Base-by-base conservation (phyloP, 331 rosid genomes). In the Rosa hybrid region DNA sequence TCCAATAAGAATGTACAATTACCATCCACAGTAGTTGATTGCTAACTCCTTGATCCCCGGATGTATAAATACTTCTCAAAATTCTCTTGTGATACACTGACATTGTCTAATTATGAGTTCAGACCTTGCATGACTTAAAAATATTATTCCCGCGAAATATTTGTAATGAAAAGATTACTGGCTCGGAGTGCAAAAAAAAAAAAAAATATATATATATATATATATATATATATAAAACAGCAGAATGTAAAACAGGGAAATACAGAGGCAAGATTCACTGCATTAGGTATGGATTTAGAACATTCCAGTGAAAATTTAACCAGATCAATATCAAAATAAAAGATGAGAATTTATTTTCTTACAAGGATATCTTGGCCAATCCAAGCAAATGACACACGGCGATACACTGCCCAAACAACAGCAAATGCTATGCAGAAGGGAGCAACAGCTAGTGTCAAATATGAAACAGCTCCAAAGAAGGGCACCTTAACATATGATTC, bases 311-410 rank as follows among this genome's bases (percentile, higher is more conserved):
- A 67, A 44, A 60, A 5, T 62, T 21, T 60, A 44, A 44, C 30
- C 34, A 65, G 14, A 53, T 77, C 42, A 78, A 63, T 80, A 38
- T 70, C 20, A 51, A 75, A 46, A 74, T 18, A 67, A 75, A 51
- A 71, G 74, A 67, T 45, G 21, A 85, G 65, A 79, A 70, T 25
- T 21, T 59, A 60, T 78, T 42, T 79, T 79, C 98, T 93, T 88
- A 96, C 99, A 68, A 96, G 97, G 84, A 93, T 89, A 90, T 96
- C 99, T 86, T 96, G 98, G 87, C 97, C 98, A 67, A 93, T 96
- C 99, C 98, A 96, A 73, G 99, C 98, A 85, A 74, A 86, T 11
- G 90, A 53, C 60, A 54, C 50, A 27, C 72, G 91, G 49, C 94
- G 97, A 77, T 86, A 34, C 62, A 80, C 93, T 65, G 92, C 98